A percentile compares a stretch with the other conserved stretches of the same genome.
These are phyloP conservation scores for Cladophialophora carrionii DNA, from an alignment of 2,329 filamentous ascomycete genomes.

Conservation along the genomic window DNA sequence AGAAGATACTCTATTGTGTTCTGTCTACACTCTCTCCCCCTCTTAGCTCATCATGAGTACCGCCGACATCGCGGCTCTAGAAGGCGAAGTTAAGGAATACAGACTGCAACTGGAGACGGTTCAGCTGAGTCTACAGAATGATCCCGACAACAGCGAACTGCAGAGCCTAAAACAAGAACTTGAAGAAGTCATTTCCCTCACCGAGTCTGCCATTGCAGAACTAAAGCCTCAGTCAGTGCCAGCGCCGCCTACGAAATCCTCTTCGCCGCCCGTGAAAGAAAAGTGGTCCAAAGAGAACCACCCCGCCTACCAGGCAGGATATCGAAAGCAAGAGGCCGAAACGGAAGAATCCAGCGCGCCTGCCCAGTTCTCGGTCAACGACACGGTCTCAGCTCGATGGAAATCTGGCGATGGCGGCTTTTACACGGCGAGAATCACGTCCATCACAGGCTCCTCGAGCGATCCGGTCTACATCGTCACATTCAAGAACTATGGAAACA, in stretches of 20 bases:
- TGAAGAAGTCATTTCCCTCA: constrained; percentile 75
- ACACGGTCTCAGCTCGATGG: constrained; percentile 89
- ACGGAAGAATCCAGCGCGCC: constrained; percentile 46
- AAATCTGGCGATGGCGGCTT: constrained; percentile 83
- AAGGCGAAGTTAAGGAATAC: constrained; percentile 62
- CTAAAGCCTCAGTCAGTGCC: constrained; percentile 64
- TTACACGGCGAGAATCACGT: constrained; percentile 90
- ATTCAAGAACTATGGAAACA: constrained; percentile 83
- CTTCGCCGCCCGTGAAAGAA: constrained; percentile 62
- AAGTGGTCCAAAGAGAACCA: constrained; percentile 83
- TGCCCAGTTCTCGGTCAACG: constrained; percentile 78
- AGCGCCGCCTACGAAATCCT: constrained; percentile 47
- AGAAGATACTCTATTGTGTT: background rate
- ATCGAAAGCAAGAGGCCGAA: constrained; percentile 57
- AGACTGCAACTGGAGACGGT: constrained; percentile 77
- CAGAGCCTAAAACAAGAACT: constrained; percentile 77
- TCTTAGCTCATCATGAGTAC: constrained; percentile 15
- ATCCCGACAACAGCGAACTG: constrained; percentile 78
- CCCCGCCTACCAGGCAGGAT: constrained; percentile 70
- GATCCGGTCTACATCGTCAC: constrained; percentile 92
- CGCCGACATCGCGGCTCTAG: constrained; percentile 48
- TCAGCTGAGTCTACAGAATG: constrained; percentile 72
- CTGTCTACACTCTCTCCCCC: background rate
- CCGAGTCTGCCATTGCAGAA: constrained; percentile 79
- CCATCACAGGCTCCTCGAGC: constrained; percentile 87